phyloP scores from a whole-genome alignment of 768 basidiomycete species.

The Steccherinum ochraceum region DNA sequence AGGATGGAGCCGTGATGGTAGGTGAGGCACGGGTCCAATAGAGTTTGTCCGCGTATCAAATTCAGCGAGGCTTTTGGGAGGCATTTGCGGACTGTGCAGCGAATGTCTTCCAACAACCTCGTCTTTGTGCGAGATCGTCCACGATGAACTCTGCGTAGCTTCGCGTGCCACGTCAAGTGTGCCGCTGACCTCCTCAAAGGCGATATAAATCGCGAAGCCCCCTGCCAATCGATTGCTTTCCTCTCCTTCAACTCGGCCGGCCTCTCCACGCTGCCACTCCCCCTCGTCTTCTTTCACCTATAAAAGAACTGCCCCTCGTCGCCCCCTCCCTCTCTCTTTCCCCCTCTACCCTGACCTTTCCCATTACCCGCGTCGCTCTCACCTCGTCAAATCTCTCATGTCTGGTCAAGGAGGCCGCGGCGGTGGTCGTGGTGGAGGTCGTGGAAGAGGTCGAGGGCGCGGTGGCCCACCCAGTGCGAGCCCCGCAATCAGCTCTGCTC shows the following conservation, averaged over 20 bases:
- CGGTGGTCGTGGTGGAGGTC: constrained; percentile 10
- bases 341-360: background rate
- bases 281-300: constrained; percentile 7
- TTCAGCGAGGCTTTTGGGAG: no score
- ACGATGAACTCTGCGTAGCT: no score
- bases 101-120: no score
- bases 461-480: background rate
- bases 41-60: no score
- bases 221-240: background rate
- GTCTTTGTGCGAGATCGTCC: no score
- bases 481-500: constrained; percentile 1
- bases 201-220: no score
- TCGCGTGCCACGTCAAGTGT: no score
- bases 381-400: constrained; percentile 8
- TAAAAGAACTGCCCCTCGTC: constrained; percentile 8
- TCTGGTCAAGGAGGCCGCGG: constrained; percentile 17
- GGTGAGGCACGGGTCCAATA: no score
- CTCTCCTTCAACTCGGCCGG: constrained; percentile 4
- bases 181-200: no score
- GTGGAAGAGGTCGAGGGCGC: constrained; percentile 11
- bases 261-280: background rate
- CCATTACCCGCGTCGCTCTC: background rate
- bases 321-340: background rate
- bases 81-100: no score
- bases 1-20: no score